Percentiles rank a stretch among this genome's conserved stretches.
Conservation (phyloP, 345 rosid genomes). For the Excoecaria agallocha region DNA sequence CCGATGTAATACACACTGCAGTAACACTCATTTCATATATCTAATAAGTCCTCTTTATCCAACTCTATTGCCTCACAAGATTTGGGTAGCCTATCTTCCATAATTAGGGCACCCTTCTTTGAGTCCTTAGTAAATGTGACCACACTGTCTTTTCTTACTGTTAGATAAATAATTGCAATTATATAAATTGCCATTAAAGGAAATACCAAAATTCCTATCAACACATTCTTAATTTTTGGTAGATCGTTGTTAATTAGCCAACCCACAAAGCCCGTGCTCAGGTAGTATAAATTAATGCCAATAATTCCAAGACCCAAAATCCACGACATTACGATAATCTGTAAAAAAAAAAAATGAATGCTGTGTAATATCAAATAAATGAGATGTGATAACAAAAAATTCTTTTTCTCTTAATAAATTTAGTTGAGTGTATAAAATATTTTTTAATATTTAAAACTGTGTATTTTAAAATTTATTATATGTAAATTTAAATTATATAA, state of each 20-base stretch:
- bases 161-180: slow-evolving; percentile 40
- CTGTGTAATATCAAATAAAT: too few relatives aligned
- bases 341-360: neutral
- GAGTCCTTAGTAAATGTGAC: slow-evolving; percentile 35
- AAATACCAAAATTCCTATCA: slow-evolving; percentile 49
- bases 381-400: too few relatives aligned
- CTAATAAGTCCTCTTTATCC: slow-evolving; percentile 41
- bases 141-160: slow-evolving; percentile 43
- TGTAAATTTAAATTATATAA: too few relatives aligned
- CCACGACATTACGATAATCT: slow-evolving; percentile 60
- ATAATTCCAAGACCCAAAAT: slow-evolving; percentile 45
- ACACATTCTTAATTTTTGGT: slow-evolving; percentile 38
- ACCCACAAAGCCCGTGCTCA: slow-evolving; percentile 45
- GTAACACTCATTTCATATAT: too few relatives aligned
- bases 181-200: slow-evolving; percentile 52
- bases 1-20: too few relatives aligned
- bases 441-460: too few relatives aligned
- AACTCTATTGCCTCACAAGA: neutral
- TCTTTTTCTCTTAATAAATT: too few relatives aligned
- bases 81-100: slow-evolving; percentile 27
- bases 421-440: too few relatives aligned
- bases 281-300: slow-evolving; percentile 59
- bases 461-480: too few relatives aligned
- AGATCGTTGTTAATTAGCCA: slow-evolving; percentile 47
- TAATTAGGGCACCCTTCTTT: slow-evolving; percentile 18